phyloP scores from a whole-genome alignment of 495 filamentous ascomycete genomes.

The Penicillium samsonianum region DNA sequence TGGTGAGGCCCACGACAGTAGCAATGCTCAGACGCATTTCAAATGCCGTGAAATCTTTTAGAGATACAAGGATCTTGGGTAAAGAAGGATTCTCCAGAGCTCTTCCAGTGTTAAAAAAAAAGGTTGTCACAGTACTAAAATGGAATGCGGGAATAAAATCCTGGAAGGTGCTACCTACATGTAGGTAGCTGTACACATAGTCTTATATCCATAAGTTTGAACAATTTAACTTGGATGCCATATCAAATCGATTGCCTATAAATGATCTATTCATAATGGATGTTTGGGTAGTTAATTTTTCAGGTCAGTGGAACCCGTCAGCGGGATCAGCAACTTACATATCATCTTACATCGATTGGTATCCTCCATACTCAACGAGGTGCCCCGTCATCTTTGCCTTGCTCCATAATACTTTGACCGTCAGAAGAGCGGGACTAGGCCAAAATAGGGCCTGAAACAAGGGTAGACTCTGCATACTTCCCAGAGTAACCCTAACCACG shows the following conservation, averaged over 20 bases:
- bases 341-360: not conserved
- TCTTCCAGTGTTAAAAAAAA: not conserved
- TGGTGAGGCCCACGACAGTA: not conserved
- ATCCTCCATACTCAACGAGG: not conserved
- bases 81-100: not conserved
- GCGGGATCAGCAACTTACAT: not conserved
- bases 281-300: not conserved
- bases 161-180: not conserved
- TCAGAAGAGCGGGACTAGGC: not conserved
- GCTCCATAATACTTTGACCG: not conserved
- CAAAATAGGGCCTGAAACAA: not conserved
- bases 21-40: constrained; percentile 9
- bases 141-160: not conserved
- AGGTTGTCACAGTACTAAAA: not conserved
- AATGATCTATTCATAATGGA: not conserved
- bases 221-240: not conserved
- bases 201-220: not conserved
- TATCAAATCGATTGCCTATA: not conserved
- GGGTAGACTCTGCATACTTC: not conserved
- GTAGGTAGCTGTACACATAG: not conserved
- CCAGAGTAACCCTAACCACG: not conserved
- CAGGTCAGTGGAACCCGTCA: not conserved
- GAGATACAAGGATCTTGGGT: not conserved
- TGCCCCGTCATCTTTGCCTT: not conserved
- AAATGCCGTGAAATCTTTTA: not conserved